Percentiles rank a stretch among this genome's conserved stretches.
phyloP scores from a whole-genome alignment of 176 grass and related monocot species.

The Aechmea fasciata region DNA sequence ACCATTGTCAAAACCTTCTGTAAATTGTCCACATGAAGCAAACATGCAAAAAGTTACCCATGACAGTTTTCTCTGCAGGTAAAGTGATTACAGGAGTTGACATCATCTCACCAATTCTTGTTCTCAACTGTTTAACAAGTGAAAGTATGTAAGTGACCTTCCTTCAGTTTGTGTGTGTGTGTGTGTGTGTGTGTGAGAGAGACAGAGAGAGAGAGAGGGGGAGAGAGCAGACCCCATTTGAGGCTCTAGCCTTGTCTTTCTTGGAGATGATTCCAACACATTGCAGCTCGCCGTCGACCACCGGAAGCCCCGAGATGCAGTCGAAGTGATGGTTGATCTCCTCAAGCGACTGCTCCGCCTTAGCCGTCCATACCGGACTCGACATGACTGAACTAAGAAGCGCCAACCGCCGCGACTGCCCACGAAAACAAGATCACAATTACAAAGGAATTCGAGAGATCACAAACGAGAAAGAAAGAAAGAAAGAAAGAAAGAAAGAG shows the following conservation, averaged over 20 bases:
- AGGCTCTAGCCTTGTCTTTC: constrained; percentile 49
- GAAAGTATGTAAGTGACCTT: neutral
- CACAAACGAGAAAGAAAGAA: neutral
- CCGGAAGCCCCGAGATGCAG: constrained; percentile 49
- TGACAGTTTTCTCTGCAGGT: constrained; percentile 58
- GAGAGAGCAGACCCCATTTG: constrained; percentile 44
- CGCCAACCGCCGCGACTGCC: constrained; percentile 13
- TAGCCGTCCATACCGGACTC: constrained; percentile 34
- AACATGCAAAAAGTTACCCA: constrained; percentile 32
- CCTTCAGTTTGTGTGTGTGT: neutral
- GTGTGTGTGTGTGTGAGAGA: neutral
- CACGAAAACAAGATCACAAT: neutral
- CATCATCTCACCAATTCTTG: constrained; percentile 65
- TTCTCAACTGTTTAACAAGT: constrained; percentile 40
- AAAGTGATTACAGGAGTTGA: constrained; percentile 79
- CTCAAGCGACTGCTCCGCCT: constrained; percentile 45
- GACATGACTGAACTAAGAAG: constrained; percentile 60
- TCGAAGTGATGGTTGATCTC: constrained; percentile 63
- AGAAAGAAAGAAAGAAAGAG: neutral
- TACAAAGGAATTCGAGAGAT: neutral
- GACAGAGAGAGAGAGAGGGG: neutral
- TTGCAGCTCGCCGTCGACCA: constrained; percentile 53
- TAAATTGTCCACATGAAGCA: neutral
- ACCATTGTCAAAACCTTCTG: neutral
- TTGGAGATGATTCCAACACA: constrained; percentile 66